Evolutionary conservation across 164 flowering plant genomes (phyloP).

Genomic region (Liquidambar formosana): DNA sequence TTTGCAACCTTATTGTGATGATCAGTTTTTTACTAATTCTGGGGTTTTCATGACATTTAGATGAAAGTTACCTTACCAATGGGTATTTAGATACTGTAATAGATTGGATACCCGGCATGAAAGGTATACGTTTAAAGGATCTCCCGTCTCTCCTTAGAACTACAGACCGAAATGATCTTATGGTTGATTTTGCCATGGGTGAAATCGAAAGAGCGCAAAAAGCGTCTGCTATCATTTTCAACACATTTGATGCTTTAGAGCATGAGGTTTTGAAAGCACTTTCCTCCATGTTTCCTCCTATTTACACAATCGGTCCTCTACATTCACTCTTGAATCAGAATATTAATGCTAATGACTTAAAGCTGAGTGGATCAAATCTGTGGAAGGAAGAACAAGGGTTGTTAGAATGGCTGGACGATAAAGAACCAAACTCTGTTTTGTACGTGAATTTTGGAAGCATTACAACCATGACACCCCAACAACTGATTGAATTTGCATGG

Average conservation of each 20-base stretch:
- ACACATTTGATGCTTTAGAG: constrained; percentile 48
- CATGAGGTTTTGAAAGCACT: constrained; percentile 30
- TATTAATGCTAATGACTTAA: background rate
- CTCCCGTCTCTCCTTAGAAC: constrained; percentile 35
- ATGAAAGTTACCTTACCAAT: constrained; percentile 30
- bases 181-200: constrained; percentile 20
- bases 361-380: constrained; percentile 31
- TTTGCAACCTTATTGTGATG: too few relatives aligned
- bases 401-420: constrained; percentile 41
- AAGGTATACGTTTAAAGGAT: constrained; percentile 36
- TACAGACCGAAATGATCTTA: constrained; percentile 30
- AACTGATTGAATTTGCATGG: constrained; percentile 54
- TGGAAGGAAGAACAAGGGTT: constrained; percentile 50
- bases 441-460: constrained; percentile 59
- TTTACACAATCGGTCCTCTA: constrained; percentile 45
- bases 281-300: constrained; percentile 8
- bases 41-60: constrained; percentile 20
- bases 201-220: constrained; percentile 11
- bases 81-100: constrained; percentile 39
- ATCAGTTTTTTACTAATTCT: too few relatives aligned
- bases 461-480: constrained; percentile 31
- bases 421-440: constrained; percentile 38
- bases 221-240: constrained; percentile 33
- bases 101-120: constrained; percentile 44
- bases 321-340: constrained; percentile 16